Evolutionary conservation across 768 basidiomycete genomes (phyloP), one percentile per base, ranked within the genome.

Genomic region (Phylloporus arenicola): DNA sequence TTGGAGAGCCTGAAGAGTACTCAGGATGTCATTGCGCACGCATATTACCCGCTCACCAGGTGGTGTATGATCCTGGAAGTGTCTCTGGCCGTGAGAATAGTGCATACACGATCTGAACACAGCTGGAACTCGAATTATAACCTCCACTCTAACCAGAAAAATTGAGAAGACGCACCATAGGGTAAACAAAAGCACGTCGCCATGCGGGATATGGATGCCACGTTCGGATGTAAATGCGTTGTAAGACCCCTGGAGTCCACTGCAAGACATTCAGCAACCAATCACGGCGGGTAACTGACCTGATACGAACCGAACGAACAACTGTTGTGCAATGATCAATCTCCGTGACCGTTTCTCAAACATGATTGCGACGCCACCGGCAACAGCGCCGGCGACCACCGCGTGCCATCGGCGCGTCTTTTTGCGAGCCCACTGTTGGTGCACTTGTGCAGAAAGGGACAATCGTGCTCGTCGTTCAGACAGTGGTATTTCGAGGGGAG

Each of bases 241-340:
- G 64, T 88, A 95, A 1, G 84, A 82, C 2, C 91, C 93, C 66
- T 97, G 94, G 7, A 97, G 72, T 3, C 94, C 93, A 42, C 92
- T 91, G 47, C 22, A 27, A 47, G 30, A 30, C 17, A 19, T 43
- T 58, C 22, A 56, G 16, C 17, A 47, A 20, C n/a, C 4, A 33
- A 17, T 27, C 43, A 30, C 14, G 6, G 6, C 27, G 19, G 46
- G 7, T 50, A 1, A 5, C 34, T 3, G 10, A 24, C 8, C 8
- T 6, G 50, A n/a, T 12, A 45, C 44, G 25, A 6, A 62, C 90
- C 92, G 81, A 45, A 95, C 92, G 69, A 95, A 90, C 58, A 93
- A 63, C 67, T 94, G 92, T 59, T 94, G 91, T 0, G 86, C 86
- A 54, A 93, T 86, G 16, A 79, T 77, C 14, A 74, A 68, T 50